Percentiles rank a stretch among this genome's conserved stretches.
Evolutionary conservation across 2,329 filamentous ascomycete species (phyloP).

Genomic region (Stenocarpella maydis): DNA sequence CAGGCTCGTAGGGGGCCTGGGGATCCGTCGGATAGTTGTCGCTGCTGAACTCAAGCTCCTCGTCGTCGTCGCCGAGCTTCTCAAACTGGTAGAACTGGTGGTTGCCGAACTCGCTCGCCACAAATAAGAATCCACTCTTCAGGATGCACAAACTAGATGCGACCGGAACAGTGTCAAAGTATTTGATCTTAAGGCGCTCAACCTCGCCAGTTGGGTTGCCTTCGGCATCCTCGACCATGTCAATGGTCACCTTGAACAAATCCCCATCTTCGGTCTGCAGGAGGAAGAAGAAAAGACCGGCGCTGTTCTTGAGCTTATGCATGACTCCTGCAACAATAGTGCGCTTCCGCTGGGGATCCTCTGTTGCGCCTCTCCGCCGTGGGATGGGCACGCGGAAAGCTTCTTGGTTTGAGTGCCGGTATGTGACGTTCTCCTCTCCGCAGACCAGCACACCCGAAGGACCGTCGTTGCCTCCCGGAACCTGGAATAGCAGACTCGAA

Average conservation of each 20-base stretch:
- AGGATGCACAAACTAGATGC: constrained; percentile 89
- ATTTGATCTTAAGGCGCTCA: constrained; percentile 87
- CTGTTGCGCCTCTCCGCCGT: constrained; percentile 83
- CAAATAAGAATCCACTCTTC: constrained; percentile 94
- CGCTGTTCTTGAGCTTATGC: constrained; percentile 87
- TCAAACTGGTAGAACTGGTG: constrained; percentile 97
- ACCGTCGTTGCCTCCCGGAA: constrained; percentile 91
- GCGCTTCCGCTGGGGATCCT: constrained; percentile 91
- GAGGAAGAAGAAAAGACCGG: constrained; percentile 94
- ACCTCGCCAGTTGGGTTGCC: constrained; percentile 85
- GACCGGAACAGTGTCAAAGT: constrained; percentile 94
- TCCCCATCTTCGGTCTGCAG: constrained; percentile 98
- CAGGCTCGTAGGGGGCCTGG: constrained; percentile 73
- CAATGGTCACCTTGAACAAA: constrained; percentile 93
- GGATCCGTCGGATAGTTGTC: constrained; percentile 83
- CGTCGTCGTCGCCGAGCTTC: constrained; percentile 93
- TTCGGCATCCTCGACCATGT: constrained; percentile 84
- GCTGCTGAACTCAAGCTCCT: constrained; percentile 86
- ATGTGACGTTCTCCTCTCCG: constrained; percentile 92
- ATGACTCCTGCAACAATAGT: constrained; percentile 91
- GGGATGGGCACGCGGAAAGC: constrained; percentile 90
- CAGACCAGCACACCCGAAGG: constrained; percentile 96
- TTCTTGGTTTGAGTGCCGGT: constrained; percentile 94
- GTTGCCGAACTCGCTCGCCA: constrained; percentile 91
- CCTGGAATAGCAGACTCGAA: constrained; percentile 90